A percentile compares a stretch with the other conserved stretches of the same genome.
Conservation (phyloP, 441 rosid species). For the Erysimum pusillum region DNA sequence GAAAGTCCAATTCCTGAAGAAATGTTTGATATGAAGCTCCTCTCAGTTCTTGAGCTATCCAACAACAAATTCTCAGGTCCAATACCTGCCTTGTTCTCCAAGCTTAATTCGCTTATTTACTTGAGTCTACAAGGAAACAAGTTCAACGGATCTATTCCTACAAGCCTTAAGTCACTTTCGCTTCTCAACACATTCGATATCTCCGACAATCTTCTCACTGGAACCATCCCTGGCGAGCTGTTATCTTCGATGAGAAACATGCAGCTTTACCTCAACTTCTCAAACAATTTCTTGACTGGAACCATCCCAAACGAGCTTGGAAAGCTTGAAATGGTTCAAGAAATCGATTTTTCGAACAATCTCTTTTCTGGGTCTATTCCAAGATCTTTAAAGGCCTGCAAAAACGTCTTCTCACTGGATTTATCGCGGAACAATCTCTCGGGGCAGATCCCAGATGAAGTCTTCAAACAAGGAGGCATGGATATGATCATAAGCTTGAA, state of each 20-base stretch:
- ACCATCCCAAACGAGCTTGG: constrained; percentile 76
- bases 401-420: constrained; percentile 73
- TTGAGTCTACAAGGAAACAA: constrained; percentile 67
- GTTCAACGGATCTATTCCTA: constrained; percentile 81
- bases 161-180: constrained; percentile 54
- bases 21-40: constrained; percentile 61
- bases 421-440: constrained; percentile 74
- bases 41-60: constrained; percentile 60
- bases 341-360: constrained; percentile 80
- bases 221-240: constrained; percentile 59
- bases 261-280: constrained; percentile 73
- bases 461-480: constrained; percentile 49
- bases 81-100: constrained; percentile 60
- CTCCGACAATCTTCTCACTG: constrained; percentile 71
- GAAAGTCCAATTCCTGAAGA: constrained; percentile 68
- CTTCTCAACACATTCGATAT: constrained; percentile 67
- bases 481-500: constrained; percentile 61
- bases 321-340: constrained; percentile 68
- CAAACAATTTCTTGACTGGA: constrained; percentile 70
- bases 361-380: constrained; percentile 76
- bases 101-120: constrained; percentile 62
- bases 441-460: constrained; percentile 59
- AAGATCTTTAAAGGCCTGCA: constrained; percentile 61
- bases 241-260: constrained; percentile 55
- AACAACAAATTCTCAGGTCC: constrained; percentile 67